Conservation (phyloP, 441 rosid species). For the Melastoma candidum region DNA sequence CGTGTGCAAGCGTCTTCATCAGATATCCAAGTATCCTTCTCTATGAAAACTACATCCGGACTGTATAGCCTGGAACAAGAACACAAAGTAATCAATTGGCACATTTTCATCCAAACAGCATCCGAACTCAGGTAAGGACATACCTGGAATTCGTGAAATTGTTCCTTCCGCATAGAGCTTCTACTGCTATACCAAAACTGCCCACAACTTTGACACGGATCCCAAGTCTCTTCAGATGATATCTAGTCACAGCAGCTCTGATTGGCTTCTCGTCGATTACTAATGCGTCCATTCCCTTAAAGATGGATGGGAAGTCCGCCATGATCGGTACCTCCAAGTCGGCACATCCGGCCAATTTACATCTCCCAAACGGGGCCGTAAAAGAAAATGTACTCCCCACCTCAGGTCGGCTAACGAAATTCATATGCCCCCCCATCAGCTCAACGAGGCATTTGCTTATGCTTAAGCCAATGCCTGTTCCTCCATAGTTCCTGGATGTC, state of each 20-base stretch:
- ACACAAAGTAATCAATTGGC: neutral
- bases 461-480: constrained; percentile 96
- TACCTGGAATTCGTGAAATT: constrained; percentile 48
- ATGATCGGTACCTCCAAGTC: constrained; percentile 39
- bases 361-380: constrained; percentile 50
- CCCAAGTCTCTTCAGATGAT: constrained; percentile 91
- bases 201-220: constrained; percentile 55
- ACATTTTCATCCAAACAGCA: neutral
- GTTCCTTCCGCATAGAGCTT: constrained; percentile 30
- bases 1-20: constrained; percentile 35
- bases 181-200: constrained; percentile 29
- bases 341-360: constrained; percentile 24
- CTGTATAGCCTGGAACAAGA: constrained; percentile 28
- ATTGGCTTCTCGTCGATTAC: constrained; percentile 83
- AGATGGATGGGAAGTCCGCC: constrained; percentile 61
- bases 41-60: constrained; percentile 66
- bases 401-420: constrained; percentile 65
- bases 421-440: constrained; percentile 85
- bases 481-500: constrained; percentile 82
- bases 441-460: constrained; percentile 88
- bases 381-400: constrained; percentile 89
- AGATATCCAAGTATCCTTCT: constrained; percentile 80
- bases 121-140: neutral
- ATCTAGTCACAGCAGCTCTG: constrained; percentile 78
- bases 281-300: constrained; percentile 68